Base-by-base conservation (phyloP, 306 rosid species). In the Benincasa hispida region DNA sequence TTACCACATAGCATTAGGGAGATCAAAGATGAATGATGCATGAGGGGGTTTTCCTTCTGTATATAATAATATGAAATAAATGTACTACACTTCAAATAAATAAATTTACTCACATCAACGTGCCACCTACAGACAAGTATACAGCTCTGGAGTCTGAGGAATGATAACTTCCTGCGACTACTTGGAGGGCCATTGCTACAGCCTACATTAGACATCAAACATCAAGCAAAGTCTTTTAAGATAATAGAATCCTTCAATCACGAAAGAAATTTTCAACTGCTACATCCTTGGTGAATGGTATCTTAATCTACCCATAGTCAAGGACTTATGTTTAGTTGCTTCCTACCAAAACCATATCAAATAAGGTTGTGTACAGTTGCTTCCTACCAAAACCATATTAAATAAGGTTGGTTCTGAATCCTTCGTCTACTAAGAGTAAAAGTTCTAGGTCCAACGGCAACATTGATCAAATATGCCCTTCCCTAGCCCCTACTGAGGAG, bases 71-170 rank as follows among this genome's bases (percentile, higher is more conserved):
- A 28, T 24, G 28, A 76, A 69, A 41, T 76, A 81, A 78, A 62
- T 66, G 42, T 59, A 87, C 96, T 93, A 10, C 11, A 10, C 48
- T 42, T 42, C 4, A 45, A 45, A 45, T 4, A 76, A 70, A 41
- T 78, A 81, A 78, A 62, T 66, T 48, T 60, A 90, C 98, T 93
- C 82, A 93, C 98, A 89, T 61, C 72, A 93, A 83, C 88, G 89
- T 93, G 89, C 98, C 96, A 72, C 97, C 98, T 76, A 93, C 92
- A 78, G 97, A 89, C 39, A 91, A 83, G 82, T 87, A 91, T 80
- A 87, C 32, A 21, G 88, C 85, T 80, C 90, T 91, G 61, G 83
- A 48, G 7, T 57, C 72, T 75, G 92, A 80, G 54, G 85, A 78
- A 35, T 81, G 78, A 39, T 82, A 63, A 84, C 87, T 93, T 75